These are phyloP conservation scores for Penicillium sp. DNA, from an alignment of 2,329 filamentous ascomycete species.

Conservation along the genomic window DNA sequence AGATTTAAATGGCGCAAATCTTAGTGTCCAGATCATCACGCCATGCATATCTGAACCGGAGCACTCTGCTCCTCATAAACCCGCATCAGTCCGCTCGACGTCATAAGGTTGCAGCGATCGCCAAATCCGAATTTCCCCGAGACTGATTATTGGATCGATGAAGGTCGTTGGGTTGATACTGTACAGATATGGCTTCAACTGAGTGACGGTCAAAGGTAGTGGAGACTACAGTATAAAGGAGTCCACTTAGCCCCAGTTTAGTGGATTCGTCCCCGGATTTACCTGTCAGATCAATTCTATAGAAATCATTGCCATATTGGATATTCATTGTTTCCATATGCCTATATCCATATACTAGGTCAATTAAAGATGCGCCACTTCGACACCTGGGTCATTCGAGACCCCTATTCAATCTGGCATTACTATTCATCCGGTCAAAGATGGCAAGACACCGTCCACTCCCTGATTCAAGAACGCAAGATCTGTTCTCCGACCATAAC, in stretches of 20 bases:
- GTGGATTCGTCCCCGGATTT: not conserved
- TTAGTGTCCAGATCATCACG: not conserved
- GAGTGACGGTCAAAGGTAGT: too few species aligned
- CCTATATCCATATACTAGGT: not conserved
- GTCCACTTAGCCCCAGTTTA: not conserved
- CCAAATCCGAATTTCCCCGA: constrained; percentile 14
- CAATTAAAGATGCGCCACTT: constrained; percentile 36
- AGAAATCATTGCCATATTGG: not conserved
- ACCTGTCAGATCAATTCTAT: not conserved
- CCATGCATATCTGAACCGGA: constrained; percentile 8
- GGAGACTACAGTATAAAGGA: not conserved
- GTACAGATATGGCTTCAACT: not conserved
- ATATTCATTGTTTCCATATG: not conserved
- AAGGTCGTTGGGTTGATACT: not conserved
- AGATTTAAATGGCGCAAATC: not conserved
- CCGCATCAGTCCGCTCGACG: constrained; percentile 16
- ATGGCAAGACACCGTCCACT: constrained; percentile 37
- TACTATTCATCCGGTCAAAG: constrained; percentile 37
- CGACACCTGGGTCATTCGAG: constrained; percentile 39
- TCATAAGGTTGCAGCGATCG: constrained; percentile 30
- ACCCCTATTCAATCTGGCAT: constrained; percentile 42
- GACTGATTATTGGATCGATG: constrained; percentile 2
- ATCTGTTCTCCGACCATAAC: constrained; percentile 31
- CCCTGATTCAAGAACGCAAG: constrained; percentile 36
- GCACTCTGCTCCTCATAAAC: constrained; percentile 18